Conservation (phyloP, 129 eudicot species). For the Flaveria ramosissima region DNA sequence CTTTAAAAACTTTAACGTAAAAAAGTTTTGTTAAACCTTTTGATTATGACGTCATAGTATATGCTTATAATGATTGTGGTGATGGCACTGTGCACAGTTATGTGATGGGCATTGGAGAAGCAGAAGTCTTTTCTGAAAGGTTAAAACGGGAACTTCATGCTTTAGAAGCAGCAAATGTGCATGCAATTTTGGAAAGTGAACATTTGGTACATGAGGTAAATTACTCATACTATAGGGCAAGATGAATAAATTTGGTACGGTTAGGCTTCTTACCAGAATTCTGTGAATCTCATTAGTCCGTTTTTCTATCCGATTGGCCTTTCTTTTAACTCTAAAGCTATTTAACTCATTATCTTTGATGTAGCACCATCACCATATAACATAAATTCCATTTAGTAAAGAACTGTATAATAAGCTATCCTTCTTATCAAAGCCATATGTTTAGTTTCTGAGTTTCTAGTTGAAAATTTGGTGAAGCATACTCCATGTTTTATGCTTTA, state of each 20-base stretch:
- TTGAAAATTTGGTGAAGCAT: not conserved
- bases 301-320: not conserved
- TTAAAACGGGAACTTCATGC: constrained; percentile 45
- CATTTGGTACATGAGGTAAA: constrained; percentile 46
- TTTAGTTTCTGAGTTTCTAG: not conserved
- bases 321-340: constrained; percentile 13
- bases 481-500: not conserved
- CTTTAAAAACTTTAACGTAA: not conserved
- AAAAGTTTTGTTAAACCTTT: not conserved
- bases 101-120: constrained; percentile 45
- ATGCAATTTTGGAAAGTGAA: constrained; percentile 44
- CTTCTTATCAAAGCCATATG: not conserved
- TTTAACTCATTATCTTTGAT: constrained; percentile 18
- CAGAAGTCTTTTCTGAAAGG: constrained; percentile 42
- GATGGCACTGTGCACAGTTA: constrained; percentile 28
- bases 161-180: constrained; percentile 48
- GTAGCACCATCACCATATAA: not conserved
- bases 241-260: not conserved
- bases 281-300: not conserved
- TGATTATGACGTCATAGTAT: not conserved
- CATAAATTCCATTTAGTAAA: constrained; percentile 6
- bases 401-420: not conserved
- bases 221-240: not conserved
- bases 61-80: constrained; percentile 20
- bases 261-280: not conserved